These are phyloP conservation scores for Fusarium odoratissimum DNA, from an alignment of 2,329 filamentous ascomycete species.

Conservation along the genomic window DNA sequence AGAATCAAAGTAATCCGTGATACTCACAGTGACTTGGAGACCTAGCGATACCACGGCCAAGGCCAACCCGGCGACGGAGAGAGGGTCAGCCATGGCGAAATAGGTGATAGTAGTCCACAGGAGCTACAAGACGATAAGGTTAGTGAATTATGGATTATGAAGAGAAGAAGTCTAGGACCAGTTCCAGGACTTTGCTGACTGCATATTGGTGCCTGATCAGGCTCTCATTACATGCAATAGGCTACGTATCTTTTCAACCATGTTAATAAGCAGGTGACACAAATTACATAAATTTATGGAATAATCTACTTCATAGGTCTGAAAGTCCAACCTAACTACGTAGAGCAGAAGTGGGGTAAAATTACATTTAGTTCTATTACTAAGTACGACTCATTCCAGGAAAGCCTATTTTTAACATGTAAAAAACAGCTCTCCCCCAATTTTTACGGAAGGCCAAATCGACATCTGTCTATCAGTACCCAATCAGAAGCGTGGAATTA, in stretches of 20 bases:
- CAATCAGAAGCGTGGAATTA: too few species aligned
- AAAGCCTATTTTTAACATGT: background rate
- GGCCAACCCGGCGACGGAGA: too few species aligned
- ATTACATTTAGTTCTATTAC: background rate
- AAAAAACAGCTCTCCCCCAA: rapidly evolving
- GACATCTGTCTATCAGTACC: too few species aligned
- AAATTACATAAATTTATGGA: background rate
- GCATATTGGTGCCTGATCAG: background rate
- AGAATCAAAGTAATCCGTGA: background rate
- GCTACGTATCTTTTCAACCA: background rate
- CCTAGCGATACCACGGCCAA: too few species aligned
- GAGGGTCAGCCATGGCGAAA: background rate
- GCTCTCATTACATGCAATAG: rapidly evolving
- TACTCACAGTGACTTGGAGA: background rate
- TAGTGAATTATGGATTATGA: too few species aligned
- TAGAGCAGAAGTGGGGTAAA: too few species aligned
- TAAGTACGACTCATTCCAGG: rapidly evolving
- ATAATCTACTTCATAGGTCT: background rate
- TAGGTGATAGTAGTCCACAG: background rate
- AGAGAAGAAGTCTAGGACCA: rapidly evolving
- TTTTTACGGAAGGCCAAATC: background rate
- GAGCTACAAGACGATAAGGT: background rate
- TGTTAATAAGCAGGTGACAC: background rate
- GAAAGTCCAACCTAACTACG: too few species aligned
- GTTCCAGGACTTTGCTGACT: background rate